A percentile compares a stretch with the other conserved stretches of the same genome.
Conservation (phyloP, 2,329 filamentous ascomycete species). For the Ascochyta clinopodiicola region DNA sequence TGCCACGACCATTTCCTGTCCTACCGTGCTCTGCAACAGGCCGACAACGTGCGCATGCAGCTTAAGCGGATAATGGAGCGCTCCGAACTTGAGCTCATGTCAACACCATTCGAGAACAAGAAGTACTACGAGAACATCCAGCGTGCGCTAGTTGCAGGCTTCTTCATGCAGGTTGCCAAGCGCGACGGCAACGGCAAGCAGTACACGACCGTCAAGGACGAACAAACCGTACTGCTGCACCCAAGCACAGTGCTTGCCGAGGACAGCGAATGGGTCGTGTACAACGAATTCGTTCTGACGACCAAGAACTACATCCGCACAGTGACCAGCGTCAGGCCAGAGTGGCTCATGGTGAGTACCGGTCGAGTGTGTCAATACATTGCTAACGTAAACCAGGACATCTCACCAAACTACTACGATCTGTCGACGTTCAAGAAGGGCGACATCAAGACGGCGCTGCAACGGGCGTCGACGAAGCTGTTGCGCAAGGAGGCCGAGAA, state of each 20-base stretch:
- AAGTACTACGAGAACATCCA: conserved; percentile 99
- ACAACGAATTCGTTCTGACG: conserved; percentile 97
- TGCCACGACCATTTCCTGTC: conserved; percentile 97
- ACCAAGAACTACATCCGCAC: conserved; percentile 98
- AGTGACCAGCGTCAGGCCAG: conserved; percentile 87
- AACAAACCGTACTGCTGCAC: conserved; percentile 91
- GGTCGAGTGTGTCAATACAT: not conserved
- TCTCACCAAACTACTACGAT: conserved; percentile 92
- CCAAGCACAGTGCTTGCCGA: conserved; percentile 88
- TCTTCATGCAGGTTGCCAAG: conserved; percentile 99
- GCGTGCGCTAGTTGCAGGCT: conserved; percentile 86
- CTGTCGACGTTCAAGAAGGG: conserved; percentile 80
- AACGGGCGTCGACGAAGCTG: conserved; percentile 62
- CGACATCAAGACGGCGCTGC: conserved; percentile 75
- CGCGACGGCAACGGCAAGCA: conserved; percentile 86
- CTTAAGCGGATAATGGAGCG: conserved; percentile 97
- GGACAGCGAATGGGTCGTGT: conserved; percentile 95
- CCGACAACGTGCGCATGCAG: conserved; percentile 91
- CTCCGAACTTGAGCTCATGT: conserved; percentile 82
- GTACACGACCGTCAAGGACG: conserved; percentile 95
- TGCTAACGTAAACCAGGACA: conserved; percentile 67
- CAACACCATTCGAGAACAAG: conserved; percentile 90
- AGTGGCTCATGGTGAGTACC: conserved; percentile 84
- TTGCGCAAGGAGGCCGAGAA: conserved; percentile 56
- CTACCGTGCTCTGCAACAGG: conserved; percentile 84